Evolutionary conservation across 129 eudicot species (phyloP).

Genomic region (Helianthus tuberosus): DNA sequence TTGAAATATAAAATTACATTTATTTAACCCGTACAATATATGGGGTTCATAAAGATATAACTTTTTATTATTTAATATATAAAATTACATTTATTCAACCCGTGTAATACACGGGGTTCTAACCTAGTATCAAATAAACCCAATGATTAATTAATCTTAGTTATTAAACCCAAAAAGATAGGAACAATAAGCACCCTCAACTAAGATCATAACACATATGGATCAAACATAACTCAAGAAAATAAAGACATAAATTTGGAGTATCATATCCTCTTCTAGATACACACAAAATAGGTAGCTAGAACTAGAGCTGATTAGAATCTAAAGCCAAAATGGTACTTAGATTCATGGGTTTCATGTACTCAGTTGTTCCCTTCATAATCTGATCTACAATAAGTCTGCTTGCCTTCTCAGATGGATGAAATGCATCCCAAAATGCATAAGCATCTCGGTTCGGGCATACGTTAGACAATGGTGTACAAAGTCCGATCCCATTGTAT

Average conservation of each 20-base stretch:
- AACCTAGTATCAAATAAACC: no score
- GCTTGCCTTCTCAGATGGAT: constrained; percentile 59
- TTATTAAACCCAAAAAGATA: no score
- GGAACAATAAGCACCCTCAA: no score
- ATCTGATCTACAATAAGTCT: constrained; percentile 46
- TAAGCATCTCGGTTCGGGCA: constrained; percentile 60
- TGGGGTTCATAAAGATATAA: no score
- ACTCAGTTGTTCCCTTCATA: constrained; percentile 37
- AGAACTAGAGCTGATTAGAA: constrained; percentile 23
- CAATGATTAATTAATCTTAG: no score
- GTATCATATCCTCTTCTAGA: neutral
- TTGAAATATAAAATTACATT: no score
- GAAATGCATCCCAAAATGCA: constrained; percentile 74
- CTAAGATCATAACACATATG: no score
- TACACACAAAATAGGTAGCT: constrained; percentile 15
- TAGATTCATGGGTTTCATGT: constrained; percentile 51
- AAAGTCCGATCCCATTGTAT: constrained; percentile 68
- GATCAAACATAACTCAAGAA: constrained; percentile 25
- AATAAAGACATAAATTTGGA: neutral
- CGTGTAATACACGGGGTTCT: no score
- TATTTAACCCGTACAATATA: no score
- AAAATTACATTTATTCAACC: no score
- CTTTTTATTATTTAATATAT: no score
- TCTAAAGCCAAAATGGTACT: constrained; percentile 53
- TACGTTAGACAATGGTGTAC: constrained; percentile 58